Evolutionary conservation across 2,329 filamentous ascomycete genomes (phyloP), one percentile per base, ranked within the genome.

Genomic region (Cadophora luteo-olivacea): DNA sequence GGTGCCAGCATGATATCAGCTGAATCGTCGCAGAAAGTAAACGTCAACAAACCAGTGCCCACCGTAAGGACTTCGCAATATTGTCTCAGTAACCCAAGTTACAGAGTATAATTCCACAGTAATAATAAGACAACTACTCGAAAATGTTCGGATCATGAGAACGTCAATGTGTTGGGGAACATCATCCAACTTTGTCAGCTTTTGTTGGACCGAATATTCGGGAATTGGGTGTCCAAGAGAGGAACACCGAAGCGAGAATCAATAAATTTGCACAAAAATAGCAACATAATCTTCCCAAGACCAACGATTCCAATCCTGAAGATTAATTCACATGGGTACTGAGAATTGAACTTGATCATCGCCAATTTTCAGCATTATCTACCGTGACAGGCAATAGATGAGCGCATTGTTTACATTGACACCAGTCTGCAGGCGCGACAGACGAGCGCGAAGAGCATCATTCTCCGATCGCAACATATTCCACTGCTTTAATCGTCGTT

Each of bases 181-280:
- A 6, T 24, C 6, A 8, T 22, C 57, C 11, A 41, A 45, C 22
- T 41, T 41, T 41, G 36, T 25, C 12, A 60, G 33, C 57, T 25
- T 58, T 24, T 41, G 16, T 60, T 60, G 57, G 14, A 22, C 57
- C 57, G 57, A 60, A 41, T 45, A 41, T 6, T 60, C 57, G 57
- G 57, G 57, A 60, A 60, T 60, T 60, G 57, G 57, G 36, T 49
- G 57, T 38, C 57, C 22, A 60, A 60, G 36, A 60, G n/a, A 45
- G 57, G n/a, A 60, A 41, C 33, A 60, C 25, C 3, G 33, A 60
- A n/a, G 36, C 57, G 57, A 45, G 57, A 60, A 60, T 41, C 57
- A 41, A 60, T 45, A 8, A 60, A 41, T 38, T 11, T 3, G 8
- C 38, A 45, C 57, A 14, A 7, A 41, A 60, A 45, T 41, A 25